Evolutionary conservation across 169 alveolate species (phyloP), one percentile per base, ranked within the genome.

Genomic region (Plasmodium cynomolgi): DNA sequence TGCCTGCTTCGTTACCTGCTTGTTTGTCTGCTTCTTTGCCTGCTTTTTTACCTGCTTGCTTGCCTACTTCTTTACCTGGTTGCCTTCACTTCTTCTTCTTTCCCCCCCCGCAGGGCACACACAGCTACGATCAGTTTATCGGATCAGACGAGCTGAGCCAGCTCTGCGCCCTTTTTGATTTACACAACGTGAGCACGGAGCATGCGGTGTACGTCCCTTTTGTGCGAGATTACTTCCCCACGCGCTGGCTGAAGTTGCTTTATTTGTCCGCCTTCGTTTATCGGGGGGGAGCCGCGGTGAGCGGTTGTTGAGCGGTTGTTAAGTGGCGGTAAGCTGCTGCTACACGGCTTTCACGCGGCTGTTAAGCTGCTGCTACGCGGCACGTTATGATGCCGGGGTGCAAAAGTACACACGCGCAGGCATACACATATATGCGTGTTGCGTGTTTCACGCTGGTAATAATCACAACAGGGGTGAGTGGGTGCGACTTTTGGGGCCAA

Each of bases 251-350:
- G 44, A 84, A 74, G 20, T 56, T 84, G 44, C 41, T 84, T 17
- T 84, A 58, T 74, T 26, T 84, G 26, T 47, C 93, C 15, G 47
- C 93, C 8, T 84, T 84, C 58, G 79, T 84, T 84, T 84, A 84
- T 50, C 9, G 58, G 20, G 50, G 37, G n/a, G 54, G 20, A 1
- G 56, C n/a, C 5, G 2, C 33, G 23, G 17, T 39, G 39, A 23
- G 17, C 31, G 47, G 20, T 20, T 5, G 31, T 58, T 58, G 7
- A 20, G 74, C 31, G 29, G 74, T 11, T 41, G 17, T 41, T 44
- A 44, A 0, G 54, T 17, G 13, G 54, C 44, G 17, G 3, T 44
- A 44, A 0, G 54, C 54, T 2, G 54, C 44, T 44, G 0, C 17
- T 44, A 37, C 44, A 0, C 44, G 9, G 44, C n/a, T n/a, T n/a